Evolutionary conservation across 805 yeast species (phyloP).

Genomic region (Myxozyma sirexii): DNA sequence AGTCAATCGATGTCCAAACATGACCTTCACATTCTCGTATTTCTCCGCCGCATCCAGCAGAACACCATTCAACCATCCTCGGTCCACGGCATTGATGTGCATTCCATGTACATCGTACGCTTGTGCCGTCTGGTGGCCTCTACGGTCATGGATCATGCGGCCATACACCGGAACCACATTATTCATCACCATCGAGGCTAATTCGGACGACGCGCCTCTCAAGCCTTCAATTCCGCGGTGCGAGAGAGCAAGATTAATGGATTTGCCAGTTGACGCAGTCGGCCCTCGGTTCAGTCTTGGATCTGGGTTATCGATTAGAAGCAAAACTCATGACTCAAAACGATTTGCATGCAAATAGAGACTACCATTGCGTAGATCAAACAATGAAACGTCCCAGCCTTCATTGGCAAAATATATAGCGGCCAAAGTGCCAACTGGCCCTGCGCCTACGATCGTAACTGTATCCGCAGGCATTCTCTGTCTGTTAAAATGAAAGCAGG

Average conservation of each 20-base stretch:
- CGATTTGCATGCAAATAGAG: conserved; percentile 37
- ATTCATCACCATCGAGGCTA: conserved; percentile 58
- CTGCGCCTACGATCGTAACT: conserved; percentile 71
- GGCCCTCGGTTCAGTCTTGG: conserved; percentile 13
- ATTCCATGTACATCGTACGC: conserved; percentile 81
- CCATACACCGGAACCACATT: conserved; percentile 84
- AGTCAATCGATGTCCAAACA: conserved; percentile 61
- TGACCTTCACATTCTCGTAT: conserved; percentile 46
- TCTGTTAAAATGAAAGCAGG: no score
- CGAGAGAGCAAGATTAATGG: conserved; percentile 88
- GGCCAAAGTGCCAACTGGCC: conserved; percentile 82
- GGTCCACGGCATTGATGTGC: conserved; percentile 80
- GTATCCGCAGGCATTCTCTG: neutral
- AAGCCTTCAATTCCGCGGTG: conserved; percentile 78
- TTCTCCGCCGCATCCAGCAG: conserved; percentile 65
- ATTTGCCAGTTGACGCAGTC: conserved; percentile 40
- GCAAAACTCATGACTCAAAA: neutral
- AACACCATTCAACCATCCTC: conserved; percentile 66
- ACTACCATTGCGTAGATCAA: conserved; percentile 67
- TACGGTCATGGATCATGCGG: conserved; percentile 78
- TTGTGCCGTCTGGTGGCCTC: conserved; percentile 69
- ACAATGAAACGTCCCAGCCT: conserved; percentile 72
- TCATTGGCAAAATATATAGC: conserved; percentile 76
- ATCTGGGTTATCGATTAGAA: conserved; percentile 2
- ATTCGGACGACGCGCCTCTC: conserved; percentile 57